These are phyloP conservation scores for Suillus hirtellus DNA, from an alignment of 768 basidiomycete species.

Conservation along the genomic window DNA sequence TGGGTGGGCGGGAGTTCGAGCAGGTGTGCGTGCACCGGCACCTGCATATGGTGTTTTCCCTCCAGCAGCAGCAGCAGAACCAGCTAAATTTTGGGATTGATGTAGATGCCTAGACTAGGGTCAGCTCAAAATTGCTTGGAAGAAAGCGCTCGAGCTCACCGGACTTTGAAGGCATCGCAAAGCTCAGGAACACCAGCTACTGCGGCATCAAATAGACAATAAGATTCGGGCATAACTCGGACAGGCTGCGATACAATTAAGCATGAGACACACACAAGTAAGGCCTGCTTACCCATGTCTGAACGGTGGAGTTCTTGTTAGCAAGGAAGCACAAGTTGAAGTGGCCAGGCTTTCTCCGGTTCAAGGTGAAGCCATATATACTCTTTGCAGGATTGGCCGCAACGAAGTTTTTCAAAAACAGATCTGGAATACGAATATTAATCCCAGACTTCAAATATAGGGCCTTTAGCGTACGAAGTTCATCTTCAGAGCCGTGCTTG, in stretches of 20 bases:
- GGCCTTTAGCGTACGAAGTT: constrained; percentile 71
- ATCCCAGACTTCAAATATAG: not conserved
- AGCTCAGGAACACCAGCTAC: constrained; percentile 90
- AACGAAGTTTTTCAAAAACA: constrained; percentile 86
- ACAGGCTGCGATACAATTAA: constrained; percentile 57
- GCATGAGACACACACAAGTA: not conserved
- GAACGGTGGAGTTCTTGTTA: constrained; percentile 85
- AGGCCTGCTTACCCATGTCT: constrained; percentile 71
- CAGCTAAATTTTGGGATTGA: constrained; percentile 67
- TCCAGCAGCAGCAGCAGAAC: constrained; percentile 43
- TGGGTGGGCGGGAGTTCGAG: constrained; percentile 66
- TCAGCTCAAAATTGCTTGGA: constrained; percentile 5
- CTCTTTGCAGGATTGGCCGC: constrained; percentile 93
- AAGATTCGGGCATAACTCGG: constrained; percentile 84
- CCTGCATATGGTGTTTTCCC: constrained; percentile 77
- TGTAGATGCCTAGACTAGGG: constrained; percentile 60
- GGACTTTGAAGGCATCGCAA: constrained; percentile 96
- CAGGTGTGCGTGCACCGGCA: constrained; percentile 75
- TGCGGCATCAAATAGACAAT: constrained; percentile 86
- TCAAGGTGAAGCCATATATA: constrained; percentile 93
- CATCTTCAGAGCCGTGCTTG: constrained; percentile 83
- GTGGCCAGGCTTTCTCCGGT: constrained; percentile 87
- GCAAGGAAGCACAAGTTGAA: constrained; percentile 93
- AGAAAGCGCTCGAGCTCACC: constrained; percentile 40
- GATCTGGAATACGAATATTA: constrained; percentile 47